A percentile compares a stretch with the other conserved stretches of the same genome.
Conservation (phyloP, 768 basidiomycete genomes). For the Leucosporidium scottii region DNA sequence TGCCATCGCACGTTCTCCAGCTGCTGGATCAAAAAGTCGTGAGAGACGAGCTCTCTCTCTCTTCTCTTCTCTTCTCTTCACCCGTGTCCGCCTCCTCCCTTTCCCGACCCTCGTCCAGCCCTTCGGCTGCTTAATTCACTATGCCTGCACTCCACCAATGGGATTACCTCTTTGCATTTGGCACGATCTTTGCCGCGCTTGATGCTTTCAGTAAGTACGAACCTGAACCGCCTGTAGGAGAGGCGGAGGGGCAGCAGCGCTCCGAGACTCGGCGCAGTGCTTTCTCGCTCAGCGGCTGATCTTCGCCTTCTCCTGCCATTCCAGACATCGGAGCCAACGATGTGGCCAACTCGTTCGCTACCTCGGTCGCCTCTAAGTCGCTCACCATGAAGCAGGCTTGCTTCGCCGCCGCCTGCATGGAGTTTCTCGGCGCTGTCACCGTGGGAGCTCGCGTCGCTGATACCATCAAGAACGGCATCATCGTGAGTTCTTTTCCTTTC, state of each 20-base stretch:
- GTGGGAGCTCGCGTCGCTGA: constrained; percentile 41
- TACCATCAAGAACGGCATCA: constrained; percentile 49
- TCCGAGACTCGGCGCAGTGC: too few relatives aligned
- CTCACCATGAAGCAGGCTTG: constrained; percentile 44
- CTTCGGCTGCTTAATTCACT: neutral
- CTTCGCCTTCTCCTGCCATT: neutral
- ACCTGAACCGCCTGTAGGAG: too few relatives aligned
- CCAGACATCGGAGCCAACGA: constrained; percentile 33
- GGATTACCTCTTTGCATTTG: constrained; percentile 43
- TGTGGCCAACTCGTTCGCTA: constrained; percentile 44
- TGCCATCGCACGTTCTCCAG: too few relatives aligned
- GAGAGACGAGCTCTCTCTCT: too few relatives aligned
- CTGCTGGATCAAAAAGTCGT: too few relatives aligned
- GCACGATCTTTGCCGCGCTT: constrained; percentile 40
- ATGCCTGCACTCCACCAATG: constrained; percentile 33
- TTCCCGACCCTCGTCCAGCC: too few relatives aligned
- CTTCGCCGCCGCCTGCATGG: constrained; percentile 39
- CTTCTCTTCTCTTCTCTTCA: too few relatives aligned
- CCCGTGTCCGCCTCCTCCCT: too few relatives aligned
- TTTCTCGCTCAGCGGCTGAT: neutral
- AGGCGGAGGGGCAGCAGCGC: too few relatives aligned
- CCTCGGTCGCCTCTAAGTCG: constrained; percentile 44
- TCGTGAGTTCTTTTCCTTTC: constrained; percentile 39
- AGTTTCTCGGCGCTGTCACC: constrained; percentile 39
- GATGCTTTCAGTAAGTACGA: constrained; percentile 41